Percentiles rank a stretch among this genome's conserved stretches.
Conservation (phyloP, 2,329 filamentous ascomycete genomes). For the Pseudogymnoascus sp. region DNA sequence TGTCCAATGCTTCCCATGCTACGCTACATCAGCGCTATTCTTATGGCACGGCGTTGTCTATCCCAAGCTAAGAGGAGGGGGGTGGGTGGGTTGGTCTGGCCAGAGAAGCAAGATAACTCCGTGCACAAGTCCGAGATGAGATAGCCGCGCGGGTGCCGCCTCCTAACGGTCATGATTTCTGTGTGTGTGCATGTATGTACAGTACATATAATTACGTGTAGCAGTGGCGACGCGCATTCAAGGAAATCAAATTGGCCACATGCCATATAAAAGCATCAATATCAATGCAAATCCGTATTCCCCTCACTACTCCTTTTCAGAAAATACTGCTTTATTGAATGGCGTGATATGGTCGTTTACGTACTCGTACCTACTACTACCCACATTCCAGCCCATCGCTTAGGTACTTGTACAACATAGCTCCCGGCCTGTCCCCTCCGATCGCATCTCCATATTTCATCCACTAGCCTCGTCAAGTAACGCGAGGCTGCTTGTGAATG, state of each 20-base stretch:
- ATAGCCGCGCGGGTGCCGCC: constrained; percentile 4
- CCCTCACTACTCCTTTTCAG: neutral
- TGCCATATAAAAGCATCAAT: neutral
- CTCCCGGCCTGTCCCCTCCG: neutral
- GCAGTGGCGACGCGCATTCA: neutral
- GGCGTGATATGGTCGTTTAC: neutral
- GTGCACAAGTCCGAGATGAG: neutral
- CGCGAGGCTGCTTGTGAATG: neutral
- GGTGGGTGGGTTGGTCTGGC: neutral
- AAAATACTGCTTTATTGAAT: neutral
- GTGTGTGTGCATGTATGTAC: neutral
- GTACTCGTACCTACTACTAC: neutral
- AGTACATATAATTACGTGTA: neutral
- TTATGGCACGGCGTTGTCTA: neutral
- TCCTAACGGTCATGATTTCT: neutral
- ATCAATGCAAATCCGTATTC: neutral
- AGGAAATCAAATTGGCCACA: neutral
- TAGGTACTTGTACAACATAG: neutral
- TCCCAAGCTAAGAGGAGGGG: neutral
- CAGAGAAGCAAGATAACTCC: neutral
- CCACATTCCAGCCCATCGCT: neutral
- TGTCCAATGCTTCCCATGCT: neutral
- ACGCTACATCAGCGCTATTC: neutral
- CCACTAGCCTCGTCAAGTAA: neutral
- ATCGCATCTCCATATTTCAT: constrained; percentile 1